Base-by-base conservation (phyloP, 2,329 filamentous ascomycete genomes). In the Metarhizium album region DNA sequence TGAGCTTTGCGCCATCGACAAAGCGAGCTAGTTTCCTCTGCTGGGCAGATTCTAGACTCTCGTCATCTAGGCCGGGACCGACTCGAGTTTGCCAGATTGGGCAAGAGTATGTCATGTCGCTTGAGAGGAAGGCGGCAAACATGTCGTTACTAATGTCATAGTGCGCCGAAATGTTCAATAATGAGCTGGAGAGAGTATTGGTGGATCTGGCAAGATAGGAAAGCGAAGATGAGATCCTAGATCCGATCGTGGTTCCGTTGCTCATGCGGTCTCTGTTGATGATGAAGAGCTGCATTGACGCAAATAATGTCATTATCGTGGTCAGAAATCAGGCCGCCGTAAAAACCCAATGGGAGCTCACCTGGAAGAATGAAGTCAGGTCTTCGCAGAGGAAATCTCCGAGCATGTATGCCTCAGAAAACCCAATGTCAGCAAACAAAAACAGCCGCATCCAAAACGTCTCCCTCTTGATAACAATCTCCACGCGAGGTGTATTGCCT, bases 31-130 rank as follows among this genome's bases (percentile, higher is more conserved):
- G 67, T 62, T 88, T 88, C 16, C 78, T 79, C 61, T 79, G 75
- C 62, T 88, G 84, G 1, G 85, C 84, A 20, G 75, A 69, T 60
- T 86, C 78, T 1, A 87, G 68, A 0, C 73, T 72, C 60, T 87
- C 83, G 67, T 69, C 35, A 13, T 23, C 46, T 7, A 38, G 14
- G 4, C 45, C 45, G 13, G 24, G 9, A 16, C 16, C 23, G 3
- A 27, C 31, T 1, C 54, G 37, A 22, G n/a, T 42, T 11, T 48
- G 48, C 83, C 83, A 86, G 47, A 86, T 80, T 2, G 84, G 79
- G 60, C 83, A 86, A 1, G 82, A 86, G 59, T 87, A 87, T 3
- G 83, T 87, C 84, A 88, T 87, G 60, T 87, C 84, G n/a, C 78
- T 73, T 0, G 82, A 86, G 27, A 87, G 70, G 57, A 87, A 87